Evolutionary conservation across 305 asterid species (phyloP), one percentile per base, ranked within the genome.

Genomic region (Fraxinus xanthoxyloides): DNA sequence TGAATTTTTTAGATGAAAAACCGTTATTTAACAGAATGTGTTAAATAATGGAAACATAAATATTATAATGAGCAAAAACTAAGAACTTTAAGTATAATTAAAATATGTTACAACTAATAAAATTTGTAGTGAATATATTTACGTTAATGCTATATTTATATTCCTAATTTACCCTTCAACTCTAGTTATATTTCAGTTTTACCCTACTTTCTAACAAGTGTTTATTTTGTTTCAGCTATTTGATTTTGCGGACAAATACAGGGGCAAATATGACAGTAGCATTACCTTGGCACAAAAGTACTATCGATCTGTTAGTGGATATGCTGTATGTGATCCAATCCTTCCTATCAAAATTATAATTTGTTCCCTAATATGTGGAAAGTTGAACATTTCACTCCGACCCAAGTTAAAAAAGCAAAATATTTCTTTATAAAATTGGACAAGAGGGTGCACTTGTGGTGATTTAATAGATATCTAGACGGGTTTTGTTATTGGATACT

Each of bases 281-380:
- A 96, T 96, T n/a, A 90, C 96, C 2, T 78, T 96, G 38, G 98
- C 98, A 6, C 97, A 92, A 85, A 93, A 94, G 87, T 96, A 94
- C 92, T 96, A 96, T 91, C 91, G 97, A 72, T 96, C 99, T n/a
- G 98, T 96, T 26, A 96, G 99, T 87, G 99, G 99, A 61, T 96
- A 96, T 72, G 97, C 93, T 23, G 98, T 96, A 91, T 5, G 98
- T 89, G 87, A 80, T 89, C 84, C 54, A 13, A 1, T 36, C 75
- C 38, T 65, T 73, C 23, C 72, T 61, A 23, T 8, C 72, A 21
- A 24, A 61, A 61, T 61, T 40, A 10, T 40, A 40, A 40, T 40
- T 40, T 40, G 51, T 40, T 40, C 51, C 51, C 51, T 40, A 10
- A 40, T 40, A 40, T 40, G 17, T 40, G 17, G 51, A 40, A 40